Percentiles rank a stretch among this genome's conserved stretches.
phyloP scores from a whole-genome alignment of 441 rosid genomes.

The Kokia cookei region DNA sequence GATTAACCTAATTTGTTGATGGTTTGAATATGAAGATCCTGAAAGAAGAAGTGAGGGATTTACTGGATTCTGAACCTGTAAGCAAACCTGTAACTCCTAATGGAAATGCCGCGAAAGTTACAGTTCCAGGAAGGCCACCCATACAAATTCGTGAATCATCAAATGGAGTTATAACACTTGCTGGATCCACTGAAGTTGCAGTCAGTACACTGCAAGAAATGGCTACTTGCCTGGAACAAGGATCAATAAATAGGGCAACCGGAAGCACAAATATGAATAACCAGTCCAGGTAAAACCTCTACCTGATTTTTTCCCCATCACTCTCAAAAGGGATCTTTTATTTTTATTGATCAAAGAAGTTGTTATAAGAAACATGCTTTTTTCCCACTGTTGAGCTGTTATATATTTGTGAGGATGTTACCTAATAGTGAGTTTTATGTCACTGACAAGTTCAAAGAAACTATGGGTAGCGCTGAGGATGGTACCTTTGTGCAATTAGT shows the following conservation, averaged over 20 bases:
- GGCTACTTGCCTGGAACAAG: conserved; percentile 63
- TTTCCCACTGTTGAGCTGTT: neutral
- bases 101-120: conserved; percentile 41
- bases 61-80: conserved; percentile 43
- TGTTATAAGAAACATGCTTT: neutral
- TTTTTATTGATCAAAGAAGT: neutral
- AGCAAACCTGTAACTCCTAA: conserved; percentile 30
- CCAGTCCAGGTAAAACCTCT: conserved; percentile 42
- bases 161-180: conserved; percentile 56
- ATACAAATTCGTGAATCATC: conserved; percentile 72
- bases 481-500: neutral
- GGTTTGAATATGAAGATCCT: conserved; percentile 42
- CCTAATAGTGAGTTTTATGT: neutral
- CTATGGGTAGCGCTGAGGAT: neutral
- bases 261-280: conserved; percentile 73
- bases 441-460: neutral
- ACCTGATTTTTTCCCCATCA: neutral
- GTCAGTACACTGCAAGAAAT: conserved; percentile 50
- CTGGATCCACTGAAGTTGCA: conserved; percentile 57
- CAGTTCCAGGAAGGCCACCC: conserved; percentile 40
- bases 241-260: conserved; percentile 55
- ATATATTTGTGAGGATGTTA: neutral
- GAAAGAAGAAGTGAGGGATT: conserved; percentile 70
- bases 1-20: conserved; percentile 14
- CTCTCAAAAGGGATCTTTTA: neutral